These are phyloP conservation scores for Leishmania mexicana DNA, from an alignment of 208 protist species.

Conservation along the genomic window DNA sequence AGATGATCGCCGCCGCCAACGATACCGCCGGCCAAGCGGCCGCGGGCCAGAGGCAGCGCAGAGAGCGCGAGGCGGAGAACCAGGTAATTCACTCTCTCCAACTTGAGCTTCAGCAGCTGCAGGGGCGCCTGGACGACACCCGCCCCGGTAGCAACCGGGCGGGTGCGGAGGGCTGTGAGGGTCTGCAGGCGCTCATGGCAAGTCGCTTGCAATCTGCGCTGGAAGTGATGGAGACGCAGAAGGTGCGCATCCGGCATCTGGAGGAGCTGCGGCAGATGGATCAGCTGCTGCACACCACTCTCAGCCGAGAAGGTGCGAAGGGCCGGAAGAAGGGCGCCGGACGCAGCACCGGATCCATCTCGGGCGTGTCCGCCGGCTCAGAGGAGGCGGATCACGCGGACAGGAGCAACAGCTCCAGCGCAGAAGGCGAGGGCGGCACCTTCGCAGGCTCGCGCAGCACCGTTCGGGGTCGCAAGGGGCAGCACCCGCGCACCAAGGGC, in stretches of 20 bases:
- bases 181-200: slow-evolving; percentile 17
- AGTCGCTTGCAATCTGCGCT: slow-evolving; percentile 41
- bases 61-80: slow-evolving; percentile 42
- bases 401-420: background rate
- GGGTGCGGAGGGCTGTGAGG: background rate
- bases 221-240: slow-evolving; percentile 48
- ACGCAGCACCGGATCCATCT: background rate
- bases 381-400: background rate
- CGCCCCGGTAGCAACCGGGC: background rate
- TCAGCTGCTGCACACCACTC: slow-evolving; percentile 27
- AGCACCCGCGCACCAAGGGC: background rate
- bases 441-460: background rate
- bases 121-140: slow-evolving; percentile 10
- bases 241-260: slow-evolving; percentile 49
- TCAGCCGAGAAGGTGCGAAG: background rate
- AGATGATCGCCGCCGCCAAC: background rate
- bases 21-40: background rate
- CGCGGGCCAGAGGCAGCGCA: slow-evolving; percentile 16
- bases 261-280: slow-evolving; percentile 59
- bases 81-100: slow-evolving; percentile 40
- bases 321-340: background rate
- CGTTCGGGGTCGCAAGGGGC: background rate
- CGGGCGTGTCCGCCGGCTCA: background rate
- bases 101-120: slow-evolving; percentile 32
- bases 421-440: background rate